Conservation (phyloP, 2,329 filamentous ascomycete species). For the Ceratocystis cubensis region DNA sequence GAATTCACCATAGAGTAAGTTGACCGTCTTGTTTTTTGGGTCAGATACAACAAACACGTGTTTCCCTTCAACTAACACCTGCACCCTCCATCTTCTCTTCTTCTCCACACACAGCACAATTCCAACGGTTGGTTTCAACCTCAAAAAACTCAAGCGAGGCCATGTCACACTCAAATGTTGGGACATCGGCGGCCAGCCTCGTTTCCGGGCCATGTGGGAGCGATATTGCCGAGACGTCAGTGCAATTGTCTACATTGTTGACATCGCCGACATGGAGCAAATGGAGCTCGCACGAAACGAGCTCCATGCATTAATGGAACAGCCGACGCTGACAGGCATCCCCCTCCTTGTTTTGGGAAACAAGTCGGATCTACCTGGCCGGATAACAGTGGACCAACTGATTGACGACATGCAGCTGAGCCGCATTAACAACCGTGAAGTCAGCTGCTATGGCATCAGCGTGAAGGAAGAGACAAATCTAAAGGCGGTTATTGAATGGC, state of each 20-base stretch:
- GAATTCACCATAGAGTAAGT: constrained; percentile 98
- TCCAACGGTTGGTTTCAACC: constrained; percentile 97
- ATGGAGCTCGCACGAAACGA: constrained; percentile 82
- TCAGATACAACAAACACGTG: not conserved
- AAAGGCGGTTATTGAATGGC: constrained; percentile 90
- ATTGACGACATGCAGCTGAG: constrained; percentile 89
- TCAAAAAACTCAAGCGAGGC: constrained; percentile 94
- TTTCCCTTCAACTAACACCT: constrained; percentile 10
- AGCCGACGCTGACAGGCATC: constrained; percentile 74
- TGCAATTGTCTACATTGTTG: constrained; percentile 96
- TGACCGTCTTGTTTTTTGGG: constrained; percentile 4
- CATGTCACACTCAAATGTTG: constrained; percentile 98
- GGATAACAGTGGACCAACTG: constrained; percentile 83
- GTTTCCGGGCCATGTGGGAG: constrained; percentile 99
- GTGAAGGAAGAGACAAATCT: constrained; percentile 98
- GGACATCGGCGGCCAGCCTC: constrained; percentile 93
- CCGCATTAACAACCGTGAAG: constrained; percentile 77
- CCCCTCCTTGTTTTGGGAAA: constrained; percentile 90
- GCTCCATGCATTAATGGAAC: constrained; percentile 76
- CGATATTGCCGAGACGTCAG: constrained; percentile 95
- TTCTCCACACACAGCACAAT: constrained; percentile 59
- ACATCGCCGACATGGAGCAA: constrained; percentile 74
- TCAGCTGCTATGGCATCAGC: constrained; percentile 97
- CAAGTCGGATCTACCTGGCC: constrained; percentile 89
- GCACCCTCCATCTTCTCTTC: constrained; percentile 19